phyloP scores from a whole-genome alignment of 345 rosid species.

The Sonneratia caseolaris region DNA sequence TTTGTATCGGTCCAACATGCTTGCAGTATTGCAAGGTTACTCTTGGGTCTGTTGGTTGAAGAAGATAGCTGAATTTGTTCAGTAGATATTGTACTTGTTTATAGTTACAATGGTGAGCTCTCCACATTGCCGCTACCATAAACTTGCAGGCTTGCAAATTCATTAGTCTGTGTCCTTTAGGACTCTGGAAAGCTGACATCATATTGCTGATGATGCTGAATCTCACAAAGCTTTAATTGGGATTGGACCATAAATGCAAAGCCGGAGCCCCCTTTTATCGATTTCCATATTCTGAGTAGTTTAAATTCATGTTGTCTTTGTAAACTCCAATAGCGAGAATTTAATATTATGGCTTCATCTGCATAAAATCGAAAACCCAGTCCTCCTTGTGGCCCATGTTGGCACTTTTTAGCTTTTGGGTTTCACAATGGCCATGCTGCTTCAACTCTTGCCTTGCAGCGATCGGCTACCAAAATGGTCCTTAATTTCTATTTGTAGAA shows the following conservation, averaged over 20 bases:
- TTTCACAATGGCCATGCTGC: neutral
- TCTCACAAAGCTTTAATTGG: neutral
- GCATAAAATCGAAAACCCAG: neutral
- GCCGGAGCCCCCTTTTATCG: neutral
- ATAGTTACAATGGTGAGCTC: neutral
- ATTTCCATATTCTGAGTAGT: too few relatives aligned
- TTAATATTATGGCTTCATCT: neutral
- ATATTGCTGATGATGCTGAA: neutral
- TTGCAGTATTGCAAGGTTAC: neutral
- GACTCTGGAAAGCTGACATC: neutral
- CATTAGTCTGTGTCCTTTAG: neutral
- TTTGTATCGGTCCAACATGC: neutral
- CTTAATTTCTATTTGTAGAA: neutral
- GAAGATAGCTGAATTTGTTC: neutral
- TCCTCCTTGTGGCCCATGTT: neutral
- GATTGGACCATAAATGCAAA: neutral
- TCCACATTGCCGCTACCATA: neutral
- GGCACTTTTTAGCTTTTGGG: neutral
- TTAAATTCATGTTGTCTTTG: neutral
- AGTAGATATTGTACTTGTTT: neutral
- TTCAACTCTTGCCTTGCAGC: neutral
- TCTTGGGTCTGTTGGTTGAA: neutral
- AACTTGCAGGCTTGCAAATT: neutral
- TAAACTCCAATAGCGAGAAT: neutral
- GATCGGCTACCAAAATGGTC: neutral